Base-by-base conservation (phyloP, 371 early-diverging fungal species). In the Mucor saturninus region DNA sequence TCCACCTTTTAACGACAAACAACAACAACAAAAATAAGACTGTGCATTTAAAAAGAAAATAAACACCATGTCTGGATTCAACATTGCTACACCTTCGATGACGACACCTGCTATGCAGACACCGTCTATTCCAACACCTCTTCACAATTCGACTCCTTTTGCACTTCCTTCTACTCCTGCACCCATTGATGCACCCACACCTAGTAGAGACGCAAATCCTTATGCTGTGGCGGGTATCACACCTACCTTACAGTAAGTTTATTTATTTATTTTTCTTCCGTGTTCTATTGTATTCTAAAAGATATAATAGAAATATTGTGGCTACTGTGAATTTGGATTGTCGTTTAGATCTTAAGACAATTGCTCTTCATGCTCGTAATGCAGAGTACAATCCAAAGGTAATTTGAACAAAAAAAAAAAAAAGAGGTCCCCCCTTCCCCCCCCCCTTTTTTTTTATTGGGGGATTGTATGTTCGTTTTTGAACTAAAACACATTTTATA, bases 371-470 rank as follows among this genome's bases (percentile, higher is more conserved):
- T 68, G 99, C 99, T 26, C 92, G 99, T 72, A 99, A 99, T 83
- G 99, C 99, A 68, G 99, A 99, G 83, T 99, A 99, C 86, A 99
- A 99, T 82, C 99, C 99, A 69, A 99, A 99, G 93, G 96, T 96
- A 86, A 29, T 40, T 35, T 46, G 11, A 28, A 59, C n/a, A 54
- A 26, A 13, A n/a, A 13, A 43, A 51, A 9, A 51, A 8, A 38
- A 38, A 21, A 21, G 21, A 21, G 21, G 21, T 21, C 21, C 21
- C 21, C 21, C 21, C 21, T 1, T 0, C 21, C 21, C 21, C 21
- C 21, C 21, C 21, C 21, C 21, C 21, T 21, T 21, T 21, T 21
- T 21, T 38, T 54, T 53, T 50, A 60, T 52, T 26, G 49, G 30
- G 30, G 52, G 15, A 37, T 60, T 51, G 21, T 21, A 21, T 21